These are phyloP conservation scores for Colletotrichum salicis DNA, from an alignment of 2,329 filamentous ascomycete species.

Conservation along the genomic window DNA sequence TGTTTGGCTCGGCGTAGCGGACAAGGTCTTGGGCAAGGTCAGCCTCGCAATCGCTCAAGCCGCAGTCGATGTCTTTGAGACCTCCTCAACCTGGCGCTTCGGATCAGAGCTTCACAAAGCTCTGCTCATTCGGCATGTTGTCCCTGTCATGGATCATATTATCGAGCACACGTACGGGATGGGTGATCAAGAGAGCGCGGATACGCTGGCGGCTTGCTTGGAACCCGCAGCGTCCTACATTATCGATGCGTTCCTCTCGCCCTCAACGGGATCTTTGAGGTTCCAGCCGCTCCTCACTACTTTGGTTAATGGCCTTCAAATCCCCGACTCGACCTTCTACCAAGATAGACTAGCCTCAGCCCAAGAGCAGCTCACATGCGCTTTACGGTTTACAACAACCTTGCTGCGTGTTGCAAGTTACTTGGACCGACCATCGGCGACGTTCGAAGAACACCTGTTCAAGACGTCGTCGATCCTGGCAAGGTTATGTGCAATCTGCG, in stretches of 20 bases:
- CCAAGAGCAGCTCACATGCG: slow-evolving; percentile 70
- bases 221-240: slow-evolving; percentile 80
- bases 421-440: slow-evolving; percentile 69
- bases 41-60: slow-evolving; percentile 78
- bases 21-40: slow-evolving; percentile 79
- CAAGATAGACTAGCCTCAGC: slow-evolving; percentile 64
- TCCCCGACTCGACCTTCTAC: slow-evolving; percentile 71
- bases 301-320: slow-evolving; percentile 70
- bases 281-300: slow-evolving; percentile 81
- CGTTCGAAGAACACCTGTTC: slow-evolving; percentile 82
- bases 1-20: slow-evolving; percentile 77
- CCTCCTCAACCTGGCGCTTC: slow-evolving; percentile 87
- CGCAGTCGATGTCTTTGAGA: slow-evolving; percentile 86
- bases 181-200: slow-evolving; percentile 65
- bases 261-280: slow-evolving; percentile 74
- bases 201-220: slow-evolving; percentile 69
- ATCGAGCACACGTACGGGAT: slow-evolving; percentile 80
- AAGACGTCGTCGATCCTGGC: slow-evolving; percentile 81
- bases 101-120: slow-evolving; percentile 73
- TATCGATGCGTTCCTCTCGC: slow-evolving; percentile 79
- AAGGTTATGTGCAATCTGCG: slow-evolving; percentile 77
- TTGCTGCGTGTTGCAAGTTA: slow-evolving; percentile 77
- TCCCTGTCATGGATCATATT: slow-evolving; percentile 76
- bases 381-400: slow-evolving; percentile 73
- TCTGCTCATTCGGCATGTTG: slow-evolving; percentile 74